phyloP scores from a whole-genome alignment of 2,329 filamentous ascomycete species.

The Ceratocystis ficicola region DNA sequence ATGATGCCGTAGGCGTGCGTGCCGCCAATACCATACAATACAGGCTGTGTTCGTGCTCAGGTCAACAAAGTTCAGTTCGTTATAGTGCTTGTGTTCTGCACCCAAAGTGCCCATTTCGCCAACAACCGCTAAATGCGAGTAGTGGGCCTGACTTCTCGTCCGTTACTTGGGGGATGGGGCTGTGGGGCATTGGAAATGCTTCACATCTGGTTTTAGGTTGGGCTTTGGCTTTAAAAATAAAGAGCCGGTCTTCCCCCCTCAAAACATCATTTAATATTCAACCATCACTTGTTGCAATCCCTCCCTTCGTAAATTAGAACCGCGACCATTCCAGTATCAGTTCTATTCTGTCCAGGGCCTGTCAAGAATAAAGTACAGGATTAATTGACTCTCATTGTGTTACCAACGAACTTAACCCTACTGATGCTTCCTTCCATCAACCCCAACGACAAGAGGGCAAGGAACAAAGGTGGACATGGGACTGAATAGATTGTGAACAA shows the following conservation, averaged over 20 bases:
- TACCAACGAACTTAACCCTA: neutral
- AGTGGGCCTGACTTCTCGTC: no score
- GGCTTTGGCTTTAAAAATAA: neutral
- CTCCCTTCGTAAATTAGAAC: neutral
- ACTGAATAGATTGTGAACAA: neutral
- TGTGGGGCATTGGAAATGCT: no score
- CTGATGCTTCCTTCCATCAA: neutral
- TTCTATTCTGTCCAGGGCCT: neutral
- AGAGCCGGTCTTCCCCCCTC: neutral
- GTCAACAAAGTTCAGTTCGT: neutral
- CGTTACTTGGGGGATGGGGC: no score
- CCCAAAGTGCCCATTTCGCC: neutral
- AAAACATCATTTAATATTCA: neutral
- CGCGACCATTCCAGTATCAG: neutral
- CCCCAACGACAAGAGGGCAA: neutral
- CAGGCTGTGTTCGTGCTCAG: neutral
- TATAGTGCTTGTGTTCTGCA: slow-evolving; percentile 11
- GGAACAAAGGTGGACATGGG: neutral
- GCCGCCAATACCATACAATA: neutral
- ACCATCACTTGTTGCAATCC: neutral
- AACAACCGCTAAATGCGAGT: no score
- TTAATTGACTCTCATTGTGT: neutral
- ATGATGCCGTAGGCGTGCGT: neutral
- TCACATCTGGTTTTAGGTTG: no score
- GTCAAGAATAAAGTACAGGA: neutral